Evolutionary conservation across 371 early-diverging fungal species (phyloP), one percentile per base, ranked within the genome.

Genomic region (Syncephalastrum racemosum): DNA sequence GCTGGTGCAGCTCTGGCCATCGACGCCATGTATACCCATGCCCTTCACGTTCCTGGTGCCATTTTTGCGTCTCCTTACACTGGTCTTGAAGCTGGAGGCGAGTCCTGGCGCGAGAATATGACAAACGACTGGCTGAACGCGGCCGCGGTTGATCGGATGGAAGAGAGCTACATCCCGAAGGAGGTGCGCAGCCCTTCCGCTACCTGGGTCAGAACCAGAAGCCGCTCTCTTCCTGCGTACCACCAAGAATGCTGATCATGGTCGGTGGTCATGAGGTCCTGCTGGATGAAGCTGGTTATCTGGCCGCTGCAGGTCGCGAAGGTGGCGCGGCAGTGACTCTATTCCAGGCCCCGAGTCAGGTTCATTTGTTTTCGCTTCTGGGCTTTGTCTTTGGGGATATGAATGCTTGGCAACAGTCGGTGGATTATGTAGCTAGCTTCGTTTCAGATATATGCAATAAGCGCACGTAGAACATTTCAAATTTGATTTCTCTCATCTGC

Each of bases 221-320:
- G 5, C 52, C 62, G 18, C 16, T 73, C 41, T 64, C 56, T 1
- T 40, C 60, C 4, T 59, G 55, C 42, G 48, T 77, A 36, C 77
- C 77, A 8, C 40, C 44, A 7, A 61, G 53, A 5, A 59, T 77
- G 54, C 43, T 73, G 0, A 23, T 77, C 22, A 62, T 58, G n/a
- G 68, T 73, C 25, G 77, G 77, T 18, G 77, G 77, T 24, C 62
- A 67, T 20, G 74, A 77, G 46, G 77, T 77, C 14, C 42, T 77
- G 42, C 51, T 73, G 24, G 77, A 77, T 47, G 73, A 71, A 53
- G 77, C 71, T 10, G 68, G 73, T 8, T 36, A 58, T 8, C 55
- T 77, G 40, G 73, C 71, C 22, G 61, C 69, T 15, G 57, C 66
- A 40, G 73, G 71, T 15, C 58, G 69, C 43, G 44, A 56, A 12